These are phyloP conservation scores for Jamesozyma piceae DNA, from an alignment of 805 yeast genomes.

Conservation along the genomic window DNA sequence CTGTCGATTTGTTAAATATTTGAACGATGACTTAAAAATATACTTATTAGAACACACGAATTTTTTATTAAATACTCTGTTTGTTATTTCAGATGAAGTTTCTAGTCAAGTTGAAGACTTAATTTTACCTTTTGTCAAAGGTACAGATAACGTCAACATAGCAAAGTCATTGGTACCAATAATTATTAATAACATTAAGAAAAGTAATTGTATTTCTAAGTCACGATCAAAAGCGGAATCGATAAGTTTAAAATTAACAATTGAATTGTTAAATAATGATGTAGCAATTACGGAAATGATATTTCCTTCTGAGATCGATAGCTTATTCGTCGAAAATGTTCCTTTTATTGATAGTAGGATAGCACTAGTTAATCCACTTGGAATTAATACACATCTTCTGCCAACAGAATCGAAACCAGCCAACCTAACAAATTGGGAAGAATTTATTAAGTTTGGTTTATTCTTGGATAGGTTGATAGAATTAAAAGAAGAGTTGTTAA, in stretches of 20 bases:
- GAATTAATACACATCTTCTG: slow-evolving; percentile 31
- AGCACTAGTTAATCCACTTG: slow-evolving; percentile 41
- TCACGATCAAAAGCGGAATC: background rate
- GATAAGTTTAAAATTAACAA: slow-evolving; percentile 6
- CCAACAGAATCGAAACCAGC: slow-evolving; percentile 5
- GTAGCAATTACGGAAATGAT: slow-evolving; percentile 8
- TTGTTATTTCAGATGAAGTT: slow-evolving; percentile 7
- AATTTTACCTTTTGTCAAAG: slow-evolving; percentile 7
- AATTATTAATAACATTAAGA: slow-evolving; percentile 9
- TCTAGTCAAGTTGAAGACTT: slow-evolving; percentile 9
- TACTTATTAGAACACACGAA: slow-evolving; percentile 11
- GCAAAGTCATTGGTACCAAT: slow-evolving; percentile 9
- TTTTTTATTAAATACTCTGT: slow-evolving; percentile 11
- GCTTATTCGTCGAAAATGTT: slow-evolving; percentile 24
- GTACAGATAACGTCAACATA: slow-evolving; percentile 4
- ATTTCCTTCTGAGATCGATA: slow-evolving; percentile 11
- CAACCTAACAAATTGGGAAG: slow-evolving; percentile 9
- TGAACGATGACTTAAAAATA: slow-evolving; percentile 4
- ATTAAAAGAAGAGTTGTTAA: slow-evolving; percentile 8
- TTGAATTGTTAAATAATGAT: slow-evolving; percentile 11
- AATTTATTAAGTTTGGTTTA: slow-evolving; percentile 18
- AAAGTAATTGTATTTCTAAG: background rate
- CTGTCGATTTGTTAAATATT: slow-evolving; percentile 12
- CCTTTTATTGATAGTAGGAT: slow-evolving; percentile 30
- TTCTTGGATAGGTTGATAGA: slow-evolving; percentile 20